Conservation (phyloP, 2,329 filamentous ascomycete species). For the Macrophomina phaseolina region DNA sequence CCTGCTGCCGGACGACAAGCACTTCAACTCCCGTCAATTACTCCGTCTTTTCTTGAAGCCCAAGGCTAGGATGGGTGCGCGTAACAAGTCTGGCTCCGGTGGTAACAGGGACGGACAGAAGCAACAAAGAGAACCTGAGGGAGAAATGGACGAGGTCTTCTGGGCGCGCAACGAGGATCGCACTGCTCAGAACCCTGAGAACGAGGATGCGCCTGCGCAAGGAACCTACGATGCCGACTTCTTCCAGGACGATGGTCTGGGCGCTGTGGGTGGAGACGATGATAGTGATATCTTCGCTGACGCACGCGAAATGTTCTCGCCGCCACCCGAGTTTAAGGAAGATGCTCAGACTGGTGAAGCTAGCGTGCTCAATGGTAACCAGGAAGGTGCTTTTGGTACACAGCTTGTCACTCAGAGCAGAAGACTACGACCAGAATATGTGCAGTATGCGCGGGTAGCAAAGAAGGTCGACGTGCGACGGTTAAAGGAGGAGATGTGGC, state of each 20-base stretch:
- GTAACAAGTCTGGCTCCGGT: slow-evolving; percentile 50
- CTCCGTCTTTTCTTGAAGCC: slow-evolving; percentile 93
- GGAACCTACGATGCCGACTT: slow-evolving; percentile 77
- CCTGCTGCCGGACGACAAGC: slow-evolving; percentile 94
- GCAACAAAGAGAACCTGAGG: slow-evolving; percentile 61
- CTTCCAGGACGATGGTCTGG: slow-evolving; percentile 86
- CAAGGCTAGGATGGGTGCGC: slow-evolving; percentile 79
- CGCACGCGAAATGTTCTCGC: slow-evolving; percentile 72
- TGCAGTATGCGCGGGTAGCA: slow-evolving; percentile 68
- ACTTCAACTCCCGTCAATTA: slow-evolving; percentile 93
- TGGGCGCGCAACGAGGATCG: slow-evolving; percentile 67
- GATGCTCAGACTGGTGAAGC: slow-evolving; percentile 23
- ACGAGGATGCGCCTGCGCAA: slow-evolving; percentile 50
- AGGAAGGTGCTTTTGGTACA: slow-evolving; percentile 64
- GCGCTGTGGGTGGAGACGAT: slow-evolving; percentile 68
- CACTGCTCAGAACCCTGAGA: slow-evolving; percentile 35
- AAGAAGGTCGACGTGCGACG: slow-evolving; percentile 71
- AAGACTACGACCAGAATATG: slow-evolving; percentile 66
- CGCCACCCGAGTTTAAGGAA: slow-evolving; percentile 18
- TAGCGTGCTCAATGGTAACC: slow-evolving; percentile 37
- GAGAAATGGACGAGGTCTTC: slow-evolving; percentile 92
- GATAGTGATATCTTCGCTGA: slow-evolving; percentile 80
- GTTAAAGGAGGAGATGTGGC: slow-evolving; percentile 70
- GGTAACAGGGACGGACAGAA: slow-evolving; percentile 30
- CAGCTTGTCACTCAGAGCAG: slow-evolving; percentile 67